These are phyloP conservation scores for Stellera chamaejasme DNA, from an alignment of 345 rosid genomes.

Conservation along the genomic window DNA sequence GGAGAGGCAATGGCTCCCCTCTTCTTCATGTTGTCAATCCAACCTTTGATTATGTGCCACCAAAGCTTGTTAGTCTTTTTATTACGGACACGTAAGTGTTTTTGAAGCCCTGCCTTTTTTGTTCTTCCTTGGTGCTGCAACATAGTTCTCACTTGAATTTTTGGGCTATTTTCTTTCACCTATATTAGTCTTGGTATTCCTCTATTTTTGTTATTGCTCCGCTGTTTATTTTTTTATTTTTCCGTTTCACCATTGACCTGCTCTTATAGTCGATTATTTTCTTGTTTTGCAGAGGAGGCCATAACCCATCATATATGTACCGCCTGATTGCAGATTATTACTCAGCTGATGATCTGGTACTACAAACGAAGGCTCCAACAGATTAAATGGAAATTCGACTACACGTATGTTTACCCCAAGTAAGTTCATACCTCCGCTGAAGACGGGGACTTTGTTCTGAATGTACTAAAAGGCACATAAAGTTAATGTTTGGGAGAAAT, in stretches of 20 bases:
- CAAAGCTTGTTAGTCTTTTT: slow-evolving; percentile 91
- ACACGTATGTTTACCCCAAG: too few species aligned
- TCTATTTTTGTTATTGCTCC: background rate
- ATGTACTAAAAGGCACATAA: too few species aligned
- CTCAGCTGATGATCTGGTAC: slow-evolving; percentile 91
- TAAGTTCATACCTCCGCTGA: too few species aligned
- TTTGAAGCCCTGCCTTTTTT: slow-evolving; percentile 2
- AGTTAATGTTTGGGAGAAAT: too few species aligned
- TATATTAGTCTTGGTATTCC: background rate
- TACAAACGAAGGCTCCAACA: slow-evolving; percentile 37
- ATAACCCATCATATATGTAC: slow-evolving; percentile 95
- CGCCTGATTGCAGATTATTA: slow-evolving; percentile 95
- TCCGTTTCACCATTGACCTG: background rate
- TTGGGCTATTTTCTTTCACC: background rate
- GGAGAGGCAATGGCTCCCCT: slow-evolving; percentile 55
- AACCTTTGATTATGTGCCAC: slow-evolving; percentile 91
- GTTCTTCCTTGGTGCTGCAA: background rate
- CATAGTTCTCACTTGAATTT: background rate
- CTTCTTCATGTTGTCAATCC: slow-evolving; percentile 95
- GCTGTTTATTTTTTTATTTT: background rate
- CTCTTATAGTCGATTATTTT: background rate
- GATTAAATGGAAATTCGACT: slow-evolving; percentile 13
- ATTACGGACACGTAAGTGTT: slow-evolving; percentile 92
- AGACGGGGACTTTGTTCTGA: too few species aligned
- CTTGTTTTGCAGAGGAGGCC: slow-evolving; percentile 73